Base-by-base conservation (phyloP, 176 grass and related monocot genomes). In the Triticum timopheevii region DNA sequence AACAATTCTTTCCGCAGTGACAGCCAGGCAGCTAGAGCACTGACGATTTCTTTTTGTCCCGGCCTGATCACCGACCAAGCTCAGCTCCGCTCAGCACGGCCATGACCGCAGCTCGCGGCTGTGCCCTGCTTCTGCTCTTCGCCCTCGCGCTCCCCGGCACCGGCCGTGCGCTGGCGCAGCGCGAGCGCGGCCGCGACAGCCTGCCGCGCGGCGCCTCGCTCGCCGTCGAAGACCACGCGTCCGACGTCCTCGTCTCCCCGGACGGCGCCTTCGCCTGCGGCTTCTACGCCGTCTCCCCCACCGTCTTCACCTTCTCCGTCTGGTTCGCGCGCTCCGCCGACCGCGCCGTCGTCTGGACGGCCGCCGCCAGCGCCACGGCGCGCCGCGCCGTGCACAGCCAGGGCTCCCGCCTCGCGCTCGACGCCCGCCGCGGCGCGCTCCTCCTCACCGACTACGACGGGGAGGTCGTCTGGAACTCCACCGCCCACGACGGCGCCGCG, bases 401-500 rank as follows among this genome's bases (percentile, higher is more conserved):
- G 45, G 45, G 73, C 73, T 76, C 73, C 45, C 45, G 73, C 45
- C 24, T 76, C 45, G 25, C 34, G 59, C 67, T 93, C 83, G 35
- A 66, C 78, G 12, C 73, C 27, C 24, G 25, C 44, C 45, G 75
- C 27, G 86, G 73, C 59, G 61, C 92, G 10, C 90, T 90, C 83
- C 61, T 76, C 73, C 73, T 76, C 88, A 78, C 79, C 1, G 92
- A 93, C 79, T 77, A 88, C 79, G 75, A 80, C 25, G 89, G 79
- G 52, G 72, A 69, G 4, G 39, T 66, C 10, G 69, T 88, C 1
- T 93, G 92, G 92, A 91, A 88, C 86, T 86, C 82, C 68, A 91
- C 86, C 8, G n/a, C 61, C 10, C 17, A 0, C 23, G 24, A 8
- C 39, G 13, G 56, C 67, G 9, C 16, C 33, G 62, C 28, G 16